Evolutionary conservation across 106 monocot species (phyloP).

Genomic region (Allium cepa): DNA sequence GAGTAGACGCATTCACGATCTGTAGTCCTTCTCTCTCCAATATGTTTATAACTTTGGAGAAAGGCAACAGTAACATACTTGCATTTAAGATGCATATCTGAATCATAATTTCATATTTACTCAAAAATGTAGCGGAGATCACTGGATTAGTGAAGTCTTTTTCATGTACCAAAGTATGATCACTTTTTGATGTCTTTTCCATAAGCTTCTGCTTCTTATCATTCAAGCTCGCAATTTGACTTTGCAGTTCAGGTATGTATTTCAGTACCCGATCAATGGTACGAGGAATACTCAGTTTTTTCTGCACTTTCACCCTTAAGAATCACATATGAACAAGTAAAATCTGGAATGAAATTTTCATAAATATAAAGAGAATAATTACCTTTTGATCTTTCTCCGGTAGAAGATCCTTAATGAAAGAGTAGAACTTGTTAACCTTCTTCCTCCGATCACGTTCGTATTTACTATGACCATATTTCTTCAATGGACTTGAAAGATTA

Average conservation of each 20-base stretch:
- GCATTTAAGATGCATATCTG: slow-evolving; percentile 31
- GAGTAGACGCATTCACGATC: slow-evolving; percentile 41
- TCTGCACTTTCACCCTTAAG: slow-evolving; percentile 16
- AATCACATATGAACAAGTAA: neutral
- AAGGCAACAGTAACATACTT: neutral
- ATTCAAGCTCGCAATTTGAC: slow-evolving; percentile 19
- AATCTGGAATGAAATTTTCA: neutral
- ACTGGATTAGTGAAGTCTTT: slow-evolving; percentile 5
- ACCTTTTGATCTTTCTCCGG: slow-evolving; percentile 23
- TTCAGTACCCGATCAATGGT: slow-evolving; percentile 42
- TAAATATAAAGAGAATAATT: neutral
- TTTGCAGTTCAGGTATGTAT: slow-evolving; percentile 82
- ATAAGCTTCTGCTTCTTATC: slow-evolving; percentile 47
- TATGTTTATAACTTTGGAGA: slow-evolving; percentile 27
- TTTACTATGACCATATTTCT: slow-evolving; percentile 36
- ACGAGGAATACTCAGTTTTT: slow-evolving; percentile 61
- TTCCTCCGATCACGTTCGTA: slow-evolving; percentile 38
- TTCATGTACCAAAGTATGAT: neutral
- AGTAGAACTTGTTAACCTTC: slow-evolving; percentile 37
- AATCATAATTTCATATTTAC: slow-evolving; percentile 35
- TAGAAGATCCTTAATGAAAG: slow-evolving; percentile 33
- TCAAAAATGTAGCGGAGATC: slow-evolving; percentile 34
- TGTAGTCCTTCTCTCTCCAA: slow-evolving; percentile 43
- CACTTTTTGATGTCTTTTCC: slow-evolving; percentile 5
- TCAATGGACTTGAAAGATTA: neutral